These are phyloP conservation scores for Triadica sebifera DNA, from an alignment of 345 rosid species.

Conservation along the genomic window DNA sequence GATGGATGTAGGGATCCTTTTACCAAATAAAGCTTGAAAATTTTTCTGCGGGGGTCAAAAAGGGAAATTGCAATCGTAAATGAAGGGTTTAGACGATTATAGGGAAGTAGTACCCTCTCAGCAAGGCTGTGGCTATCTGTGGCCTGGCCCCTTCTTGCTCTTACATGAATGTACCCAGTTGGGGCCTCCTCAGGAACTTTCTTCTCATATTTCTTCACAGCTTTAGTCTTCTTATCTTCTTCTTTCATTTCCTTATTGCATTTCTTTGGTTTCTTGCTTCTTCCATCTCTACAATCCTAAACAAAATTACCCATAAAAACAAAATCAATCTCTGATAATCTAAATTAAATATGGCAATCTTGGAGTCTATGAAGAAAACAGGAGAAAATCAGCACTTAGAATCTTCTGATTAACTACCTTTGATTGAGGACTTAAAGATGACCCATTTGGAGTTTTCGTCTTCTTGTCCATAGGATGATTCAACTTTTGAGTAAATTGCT, in stretches of 20 bases:
- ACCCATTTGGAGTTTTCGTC: slow-evolving; percentile 35
- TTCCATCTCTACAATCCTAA: slow-evolving; percentile 47
- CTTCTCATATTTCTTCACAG: too few species aligned
- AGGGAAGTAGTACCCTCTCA: slow-evolving; percentile 52
- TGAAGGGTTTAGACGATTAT: too few species aligned
- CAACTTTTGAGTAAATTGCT: slow-evolving; percentile 47
- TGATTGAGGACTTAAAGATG: slow-evolving; percentile 24
- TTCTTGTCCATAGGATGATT: slow-evolving; percentile 27
- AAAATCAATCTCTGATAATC: not conserved
- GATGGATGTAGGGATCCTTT: not conserved
- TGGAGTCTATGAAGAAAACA: too few species aligned
- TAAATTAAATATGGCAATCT: too few species aligned
- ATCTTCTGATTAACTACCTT: slow-evolving; percentile 31
- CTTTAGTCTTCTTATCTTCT: slow-evolving; percentile 28
- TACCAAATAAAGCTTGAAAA: not conserved
- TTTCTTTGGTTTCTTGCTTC: slow-evolving; percentile 51
- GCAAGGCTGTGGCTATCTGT: slow-evolving; percentile 76
- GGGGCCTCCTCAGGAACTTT: slow-evolving; percentile 42
- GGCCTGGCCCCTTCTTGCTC: slow-evolving; percentile 88
- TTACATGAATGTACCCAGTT: slow-evolving; percentile 68
- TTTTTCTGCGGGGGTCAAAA: slow-evolving; percentile 1
- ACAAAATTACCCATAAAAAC: not conserved
- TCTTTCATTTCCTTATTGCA: slow-evolving; percentile 21
- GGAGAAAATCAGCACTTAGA: too few species aligned
- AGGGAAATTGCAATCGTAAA: not conserved